Evolutionary conservation across 2,329 filamentous ascomycete species (phyloP).

Genomic region (Pyricularia grisea): DNA sequence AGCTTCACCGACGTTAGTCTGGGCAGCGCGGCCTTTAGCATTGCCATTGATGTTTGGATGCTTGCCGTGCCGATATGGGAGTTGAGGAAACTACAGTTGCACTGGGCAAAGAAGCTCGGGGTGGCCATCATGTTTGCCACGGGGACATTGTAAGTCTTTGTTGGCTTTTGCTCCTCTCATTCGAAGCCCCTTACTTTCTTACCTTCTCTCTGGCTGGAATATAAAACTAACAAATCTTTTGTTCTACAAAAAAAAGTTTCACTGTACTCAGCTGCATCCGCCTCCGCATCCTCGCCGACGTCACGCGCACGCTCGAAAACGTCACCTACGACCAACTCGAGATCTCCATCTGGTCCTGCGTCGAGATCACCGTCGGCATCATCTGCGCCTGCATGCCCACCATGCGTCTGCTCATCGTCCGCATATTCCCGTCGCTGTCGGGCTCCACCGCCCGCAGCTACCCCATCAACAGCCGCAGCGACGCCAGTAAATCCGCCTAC

Average conservation of each 20-base stretch:
- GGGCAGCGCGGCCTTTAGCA: conserved; percentile 36
- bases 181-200: background rate
- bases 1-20: conserved; percentile 35
- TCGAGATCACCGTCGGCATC: conserved; percentile 20
- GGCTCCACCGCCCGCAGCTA: conserved; percentile 1
- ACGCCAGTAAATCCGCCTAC: background rate
- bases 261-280: conserved; percentile 21
- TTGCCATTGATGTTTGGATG: conserved; percentile 30
- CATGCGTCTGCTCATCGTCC: conserved; percentile 15
- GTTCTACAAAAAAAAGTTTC: conserved; percentile 12
- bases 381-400: conserved; percentile 20
- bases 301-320: background rate
- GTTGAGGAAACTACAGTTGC: conserved; percentile 26
- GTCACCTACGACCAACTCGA: conserved; percentile 1
- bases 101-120: conserved; percentile 34
- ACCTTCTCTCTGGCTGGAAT: too few species aligned
- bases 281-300: background rate
- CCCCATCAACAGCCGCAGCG: background rate
- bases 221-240: background rate
- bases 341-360: conserved; percentile 15
- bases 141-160: conserved; percentile 22
- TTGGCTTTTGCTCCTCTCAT: background rate
- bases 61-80: conserved; percentile 30
- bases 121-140: conserved; percentile 34
- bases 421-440: conserved; percentile 11